A percentile compares a stretch with the other conserved stretches of the same genome.
Evolutionary conservation across 1,284 basidiomycete genomes (phyloP).

Genomic region (Anthracocystis walkeri): DNA sequence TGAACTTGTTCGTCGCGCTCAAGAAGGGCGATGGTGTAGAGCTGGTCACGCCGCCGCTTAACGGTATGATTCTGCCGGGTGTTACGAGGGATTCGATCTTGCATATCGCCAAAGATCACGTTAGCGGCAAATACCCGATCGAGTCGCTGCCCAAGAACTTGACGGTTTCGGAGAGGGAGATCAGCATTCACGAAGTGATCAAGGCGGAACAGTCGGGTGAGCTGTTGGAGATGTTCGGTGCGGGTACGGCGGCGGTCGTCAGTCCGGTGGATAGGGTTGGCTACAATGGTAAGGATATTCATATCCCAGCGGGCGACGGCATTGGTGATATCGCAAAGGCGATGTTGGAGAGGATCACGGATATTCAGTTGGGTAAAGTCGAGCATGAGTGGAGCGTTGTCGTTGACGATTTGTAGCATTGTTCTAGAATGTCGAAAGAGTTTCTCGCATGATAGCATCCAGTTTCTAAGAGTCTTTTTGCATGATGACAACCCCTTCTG

Average conservation of each 20-base stretch:
- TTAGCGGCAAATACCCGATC: conserved; percentile 73
- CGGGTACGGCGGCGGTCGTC: conserved; percentile 77
- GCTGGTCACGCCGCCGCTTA: conserved; percentile 78
- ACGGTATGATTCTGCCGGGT: conserved; percentile 95
- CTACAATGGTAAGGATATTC: conserved; percentile 85
- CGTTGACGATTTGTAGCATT: conserved; percentile 35
- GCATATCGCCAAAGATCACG: conserved; percentile 81
- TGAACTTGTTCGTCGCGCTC: conserved; percentile 95
- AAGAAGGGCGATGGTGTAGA: conserved; percentile 77
- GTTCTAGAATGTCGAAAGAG: no score
- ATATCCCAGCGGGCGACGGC: conserved; percentile 84
- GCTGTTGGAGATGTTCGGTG: conserved; percentile 91
- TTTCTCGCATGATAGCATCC: background rate
- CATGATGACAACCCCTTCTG: no score
- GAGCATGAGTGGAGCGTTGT: conserved; percentile 81
- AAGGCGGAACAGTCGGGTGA: conserved; percentile 78
- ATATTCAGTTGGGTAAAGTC: conserved; percentile 87
- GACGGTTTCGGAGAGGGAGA: conserved; percentile 82
- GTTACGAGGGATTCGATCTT: conserved; percentile 90
- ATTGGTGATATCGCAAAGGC: conserved; percentile 86
- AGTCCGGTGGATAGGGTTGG: conserved; percentile 78
- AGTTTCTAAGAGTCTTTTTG: background rate
- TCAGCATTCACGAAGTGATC: conserved; percentile 90
- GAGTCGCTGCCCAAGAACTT: conserved; percentile 72
- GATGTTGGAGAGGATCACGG: conserved; percentile 85